These are phyloP conservation scores for Aureobasidium sp. DNA, from an alignment of 2,329 filamentous ascomycete genomes.

Conservation along the genomic window DNA sequence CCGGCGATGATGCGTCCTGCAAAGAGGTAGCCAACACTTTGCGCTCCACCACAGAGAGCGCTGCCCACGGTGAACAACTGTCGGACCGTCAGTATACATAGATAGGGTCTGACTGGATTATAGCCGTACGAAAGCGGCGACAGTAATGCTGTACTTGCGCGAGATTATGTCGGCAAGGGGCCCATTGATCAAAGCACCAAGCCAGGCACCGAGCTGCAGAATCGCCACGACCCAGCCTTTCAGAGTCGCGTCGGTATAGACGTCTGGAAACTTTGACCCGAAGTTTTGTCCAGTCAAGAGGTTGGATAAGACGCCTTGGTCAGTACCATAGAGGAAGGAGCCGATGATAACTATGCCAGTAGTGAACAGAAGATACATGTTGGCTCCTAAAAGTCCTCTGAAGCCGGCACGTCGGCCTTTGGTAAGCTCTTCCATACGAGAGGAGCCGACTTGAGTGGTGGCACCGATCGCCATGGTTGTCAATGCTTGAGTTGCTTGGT, in stretches of 20 bases:
- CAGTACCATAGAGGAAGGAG: neutral
- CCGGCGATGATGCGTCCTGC: neutral
- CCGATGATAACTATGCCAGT: neutral
- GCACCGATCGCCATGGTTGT: neutral
- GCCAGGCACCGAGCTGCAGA: slow-evolving; percentile 67
- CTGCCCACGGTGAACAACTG: slow-evolving; percentile 35
- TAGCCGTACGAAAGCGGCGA: slow-evolving; percentile 46
- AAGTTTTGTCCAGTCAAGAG: slow-evolving; percentile 1
- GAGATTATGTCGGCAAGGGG: slow-evolving; percentile 64
- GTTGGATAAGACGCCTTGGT: neutral
- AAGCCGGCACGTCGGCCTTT: neutral
- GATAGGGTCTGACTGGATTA: neutral
- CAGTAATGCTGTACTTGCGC: slow-evolving; percentile 60
- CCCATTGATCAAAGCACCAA: slow-evolving; percentile 62
- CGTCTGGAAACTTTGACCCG: neutral
- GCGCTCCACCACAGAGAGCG: slow-evolving; percentile 56
- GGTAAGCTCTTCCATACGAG: neutral
- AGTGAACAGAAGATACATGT: neutral
- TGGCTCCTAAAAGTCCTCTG: neutral
- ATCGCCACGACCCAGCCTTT: slow-evolving; percentile 44
- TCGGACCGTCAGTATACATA: neutral
- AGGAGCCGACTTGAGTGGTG: neutral
- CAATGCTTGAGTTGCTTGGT: neutral
- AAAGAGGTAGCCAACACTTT: slow-evolving; percentile 53
- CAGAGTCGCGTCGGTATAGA: slow-evolving; percentile 25